Percentiles rank a stretch among this genome's conserved stretches.
Conservation (phyloP, 768 basidiomycete genomes). For the Leccinum olivaceopallidum region DNA sequence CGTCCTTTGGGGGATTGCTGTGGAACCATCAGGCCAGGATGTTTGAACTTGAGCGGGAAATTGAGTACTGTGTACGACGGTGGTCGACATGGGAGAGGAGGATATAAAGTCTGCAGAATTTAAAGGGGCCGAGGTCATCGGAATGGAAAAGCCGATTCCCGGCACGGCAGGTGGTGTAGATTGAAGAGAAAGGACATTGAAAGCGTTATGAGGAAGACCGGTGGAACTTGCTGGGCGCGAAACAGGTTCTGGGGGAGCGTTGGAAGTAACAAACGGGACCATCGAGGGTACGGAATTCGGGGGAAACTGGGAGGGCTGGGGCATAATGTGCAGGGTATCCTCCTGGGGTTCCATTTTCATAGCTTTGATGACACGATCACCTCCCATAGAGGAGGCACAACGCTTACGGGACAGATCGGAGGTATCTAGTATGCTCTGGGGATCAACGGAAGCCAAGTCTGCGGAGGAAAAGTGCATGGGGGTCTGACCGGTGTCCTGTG, state of each 20-base stretch:
- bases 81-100: constrained; percentile 22
- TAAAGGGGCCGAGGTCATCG: constrained; percentile 21
- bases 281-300: constrained; percentile 27
- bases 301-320: constrained; percentile 28
- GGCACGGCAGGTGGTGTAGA: constrained; percentile 16
- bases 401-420: constrained; percentile 51
- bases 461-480: constrained; percentile 20
- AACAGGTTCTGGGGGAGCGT: constrained; percentile 28
- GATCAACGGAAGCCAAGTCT: constrained; percentile 24
- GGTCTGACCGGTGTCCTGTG: constrained; percentile 29
- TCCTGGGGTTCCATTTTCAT: constrained; percentile 52
- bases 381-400: constrained; percentile 48
- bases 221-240: constrained; percentile 37
- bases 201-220: constrained; percentile 23
- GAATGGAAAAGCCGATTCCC: constrained; percentile 22
- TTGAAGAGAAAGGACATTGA: constrained; percentile 27
- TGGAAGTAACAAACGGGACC: constrained; percentile 27
- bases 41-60: constrained; percentile 30
- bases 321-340: constrained; percentile 33
- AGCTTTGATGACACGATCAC: constrained; percentile 46
- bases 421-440: constrained; percentile 28
- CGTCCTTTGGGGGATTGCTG: constrained; percentile 28
- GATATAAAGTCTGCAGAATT: constrained; percentile 25
- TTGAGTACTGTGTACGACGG: constrained; percentile 16
- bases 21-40: constrained; percentile 33